A percentile compares a stretch with the other conserved stretches of the same genome.
phyloP scores from a whole-genome alignment of 176 grass and related monocot species.

The Cenchrus fungigraminus region DNA sequence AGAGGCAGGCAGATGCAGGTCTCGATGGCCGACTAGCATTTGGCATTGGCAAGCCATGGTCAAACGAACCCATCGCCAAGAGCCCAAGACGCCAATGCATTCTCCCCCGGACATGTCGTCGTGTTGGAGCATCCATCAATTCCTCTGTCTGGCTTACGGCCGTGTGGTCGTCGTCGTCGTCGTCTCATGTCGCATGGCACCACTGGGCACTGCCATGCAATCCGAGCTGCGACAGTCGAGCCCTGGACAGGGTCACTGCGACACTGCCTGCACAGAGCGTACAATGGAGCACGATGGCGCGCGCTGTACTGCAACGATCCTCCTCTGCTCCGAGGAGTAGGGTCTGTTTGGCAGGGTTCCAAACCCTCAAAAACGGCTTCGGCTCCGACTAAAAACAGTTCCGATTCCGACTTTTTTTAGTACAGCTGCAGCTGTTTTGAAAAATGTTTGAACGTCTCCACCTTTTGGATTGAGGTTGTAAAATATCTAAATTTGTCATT shows the following conservation, averaged over 20 bases:
- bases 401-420: no score
- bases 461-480: no score
- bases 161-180: background rate
- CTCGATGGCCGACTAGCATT: background rate
- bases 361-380: no score
- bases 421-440: no score
- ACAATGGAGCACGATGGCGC: background rate
- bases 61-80: background rate
- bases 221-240: background rate
- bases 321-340: background rate
- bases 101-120: background rate
- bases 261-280: background rate
- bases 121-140: background rate
- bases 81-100: background rate
- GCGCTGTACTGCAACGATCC: no score
- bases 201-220: background rate
- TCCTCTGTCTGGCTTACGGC: background rate
- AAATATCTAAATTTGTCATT: no score
- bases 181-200: background rate
- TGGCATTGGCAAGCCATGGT: background rate
- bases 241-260: background rate
- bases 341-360: no score
- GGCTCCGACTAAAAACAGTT: no score
- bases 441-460: no score
- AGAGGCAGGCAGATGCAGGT: background rate